These are phyloP conservation scores for Verticillium alfalfae DNA, from an alignment of 2,329 filamentous ascomycete genomes.

Conservation along the genomic window DNA sequence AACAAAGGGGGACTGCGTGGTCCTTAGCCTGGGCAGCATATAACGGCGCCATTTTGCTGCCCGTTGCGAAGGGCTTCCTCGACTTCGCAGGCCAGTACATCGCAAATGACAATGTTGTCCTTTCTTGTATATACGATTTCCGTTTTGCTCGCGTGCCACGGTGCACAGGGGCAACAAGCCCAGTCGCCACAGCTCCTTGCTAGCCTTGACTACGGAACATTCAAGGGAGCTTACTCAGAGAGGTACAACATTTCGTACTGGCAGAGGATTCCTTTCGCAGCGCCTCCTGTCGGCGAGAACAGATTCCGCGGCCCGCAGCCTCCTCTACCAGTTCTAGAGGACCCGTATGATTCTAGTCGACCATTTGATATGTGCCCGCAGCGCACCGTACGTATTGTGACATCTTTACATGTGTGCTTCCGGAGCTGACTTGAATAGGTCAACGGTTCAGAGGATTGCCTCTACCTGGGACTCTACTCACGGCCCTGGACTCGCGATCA, in stretches of 20 bases:
- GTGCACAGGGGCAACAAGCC: not conserved
- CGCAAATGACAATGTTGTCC: not conserved
- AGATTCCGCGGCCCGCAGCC: constrained; percentile 58
- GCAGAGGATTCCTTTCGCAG: constrained; percentile 56
- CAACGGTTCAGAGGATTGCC: constrained; percentile 54
- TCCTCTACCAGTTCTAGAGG: constrained; percentile 37
- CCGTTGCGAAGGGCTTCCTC: not conserved
- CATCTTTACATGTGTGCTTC: not conserved
- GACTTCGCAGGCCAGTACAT: not conserved
- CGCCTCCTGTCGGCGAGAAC: constrained; percentile 50
- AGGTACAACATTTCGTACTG: constrained; percentile 54
- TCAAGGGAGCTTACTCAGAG: constrained; percentile 44
- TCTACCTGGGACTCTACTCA: constrained; percentile 55
- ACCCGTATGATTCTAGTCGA: constrained; percentile 48
- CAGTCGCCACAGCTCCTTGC: constrained; percentile 23
- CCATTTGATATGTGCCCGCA: constrained; percentile 54
- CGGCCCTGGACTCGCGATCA: constrained; percentile 43
- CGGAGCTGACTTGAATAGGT: constrained; percentile 17
- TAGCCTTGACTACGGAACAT: constrained; percentile 41
- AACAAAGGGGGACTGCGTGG: not conserved
- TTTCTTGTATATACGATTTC: not conserved
- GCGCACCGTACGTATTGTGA: constrained; percentile 32
- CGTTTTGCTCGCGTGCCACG: not conserved
- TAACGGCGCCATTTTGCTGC: not conserved
- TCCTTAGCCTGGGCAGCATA: not conserved